phyloP scores from a whole-genome alignment of 805 yeast species.

The Kazachstania bromeliacearum region DNA sequence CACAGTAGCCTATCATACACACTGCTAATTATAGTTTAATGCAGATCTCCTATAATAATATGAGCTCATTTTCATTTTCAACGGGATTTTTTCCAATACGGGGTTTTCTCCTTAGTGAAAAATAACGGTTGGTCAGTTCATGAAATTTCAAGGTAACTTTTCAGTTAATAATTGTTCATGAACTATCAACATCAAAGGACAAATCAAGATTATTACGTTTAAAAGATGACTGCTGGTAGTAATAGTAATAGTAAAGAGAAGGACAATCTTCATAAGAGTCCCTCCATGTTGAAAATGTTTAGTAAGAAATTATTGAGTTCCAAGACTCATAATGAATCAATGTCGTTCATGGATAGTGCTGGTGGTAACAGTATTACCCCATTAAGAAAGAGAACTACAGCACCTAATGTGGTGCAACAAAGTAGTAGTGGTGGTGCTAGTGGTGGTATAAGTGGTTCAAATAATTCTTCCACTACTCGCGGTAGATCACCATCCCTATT shows the following conservation, averaged over 20 bases:
- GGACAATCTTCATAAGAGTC: slow-evolving; percentile 1
- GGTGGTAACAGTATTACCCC: slow-evolving; percentile 6
- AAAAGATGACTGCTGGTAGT: background rate
- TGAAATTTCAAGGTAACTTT: too few species aligned
- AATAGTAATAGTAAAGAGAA: background rate
- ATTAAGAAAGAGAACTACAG: slow-evolving; percentile 6
- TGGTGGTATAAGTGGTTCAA: background rate
- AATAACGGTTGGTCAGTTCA: too few species aligned
- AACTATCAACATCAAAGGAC: too few species aligned
- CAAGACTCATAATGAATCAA: slow-evolving; percentile 4
- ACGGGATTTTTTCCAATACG: too few species aligned
- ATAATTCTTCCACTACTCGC: slow-evolving; percentile 1
- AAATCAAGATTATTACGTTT: too few species aligned
- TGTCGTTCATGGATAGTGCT: slow-evolving; percentile 1
- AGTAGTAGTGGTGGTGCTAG: background rate
- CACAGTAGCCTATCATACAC: too few species aligned
- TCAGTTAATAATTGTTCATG: too few species aligned
- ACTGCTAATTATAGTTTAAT: too few species aligned
- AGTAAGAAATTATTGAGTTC: slow-evolving; percentile 10
- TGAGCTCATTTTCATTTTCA: too few species aligned
- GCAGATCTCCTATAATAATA: too few species aligned
- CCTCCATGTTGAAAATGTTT: slow-evolving; percentile 8
- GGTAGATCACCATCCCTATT: slow-evolving; percentile 20
- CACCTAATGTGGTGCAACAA: slow-evolving; percentile 1
- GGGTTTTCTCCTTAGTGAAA: too few species aligned